These are phyloP conservation scores for Candida pseudoglaebosa DNA, from an alignment of 805 yeast genomes.

Conservation along the genomic window DNA sequence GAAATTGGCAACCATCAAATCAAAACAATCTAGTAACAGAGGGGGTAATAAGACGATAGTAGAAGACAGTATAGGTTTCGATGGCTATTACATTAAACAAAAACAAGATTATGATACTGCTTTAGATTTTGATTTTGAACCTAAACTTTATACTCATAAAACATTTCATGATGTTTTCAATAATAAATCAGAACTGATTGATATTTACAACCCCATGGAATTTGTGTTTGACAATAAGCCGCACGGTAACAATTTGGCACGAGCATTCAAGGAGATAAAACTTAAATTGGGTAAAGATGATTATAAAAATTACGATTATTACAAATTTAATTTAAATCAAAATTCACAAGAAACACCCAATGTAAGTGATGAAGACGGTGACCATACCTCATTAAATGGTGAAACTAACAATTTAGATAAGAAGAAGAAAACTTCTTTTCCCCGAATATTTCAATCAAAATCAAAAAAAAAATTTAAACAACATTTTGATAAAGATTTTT, in stretches of 20 bases:
- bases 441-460: slow-evolving; percentile 10
- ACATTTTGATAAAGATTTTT: slow-evolving; percentile 18
- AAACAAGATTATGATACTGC: slow-evolving; percentile 33
- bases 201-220: slow-evolving; percentile 36
- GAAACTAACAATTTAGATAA: not conserved
- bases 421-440: slow-evolving; percentile 7
- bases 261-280: slow-evolving; percentile 26
- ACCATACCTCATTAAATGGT: not conserved
- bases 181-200: slow-evolving; percentile 25
- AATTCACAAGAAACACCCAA: no score
- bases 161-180: slow-evolving; percentile 36
- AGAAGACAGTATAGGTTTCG: slow-evolving; percentile 5
- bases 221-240: slow-evolving; percentile 30
- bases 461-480: slow-evolving; percentile 22
- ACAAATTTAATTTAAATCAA: slow-evolving; percentile 13
- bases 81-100: slow-evolving; percentile 36
- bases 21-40: not conserved
- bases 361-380: slow-evolving; percentile 14
- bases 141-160: slow-evolving; percentile 35
- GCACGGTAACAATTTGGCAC: slow-evolving; percentile 19
- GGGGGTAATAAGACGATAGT: not conserved
- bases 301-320: slow-evolving; percentile 34
- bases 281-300: slow-evolving; percentile 28
- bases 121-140: slow-evolving; percentile 20
- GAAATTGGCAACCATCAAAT: not conserved